Base-by-base conservation (phyloP, 306 rosid genomes). In the Senna tora region DNA sequence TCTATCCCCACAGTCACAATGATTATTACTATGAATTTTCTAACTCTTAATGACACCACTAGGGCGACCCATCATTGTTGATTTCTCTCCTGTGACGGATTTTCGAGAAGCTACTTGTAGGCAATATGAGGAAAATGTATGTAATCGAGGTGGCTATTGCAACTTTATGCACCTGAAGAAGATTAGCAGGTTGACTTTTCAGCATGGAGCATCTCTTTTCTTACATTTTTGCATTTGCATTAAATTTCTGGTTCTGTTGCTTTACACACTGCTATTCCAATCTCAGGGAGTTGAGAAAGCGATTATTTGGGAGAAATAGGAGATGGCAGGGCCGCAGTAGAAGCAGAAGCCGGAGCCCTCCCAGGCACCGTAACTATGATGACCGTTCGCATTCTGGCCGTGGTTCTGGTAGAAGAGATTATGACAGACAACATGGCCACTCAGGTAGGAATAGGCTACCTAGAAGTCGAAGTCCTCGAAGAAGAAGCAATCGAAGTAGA, bases 51-150 rank as follows among this genome's bases (percentile, higher is more conserved):
- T 76, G 42, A 72, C 55, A 41, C 45, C 22, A 55, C 17, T 51
- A 94, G 98, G 98, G 54, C 91, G 97, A 33, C 97, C 98, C 64
- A 94, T 94, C 86, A 94, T 94, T 46, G 96, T 86, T 39, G 98
- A 94, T 82, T 94, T 91, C 77, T 94, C 98, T 17, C 98, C 98
- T 6, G 98, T 94, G 72, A 94, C 98, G 61, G 98, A 94, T 81
- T 94, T 94, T 58, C 96, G 98, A 76, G 98, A 94, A 87, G 98
- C 98, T 74, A 94, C 98, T 20, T 94, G 98, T 77, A 91, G 97
- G 79, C 98, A 94, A 85, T 94, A 94, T 61, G 98, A 94, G 85
- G 98, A 94, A 82, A 91, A 94, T 76, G 98, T 94, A 63, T 94
- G 98, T 75, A 88, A 90, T 74, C 91, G 98, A 49, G 98, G 98